Evolutionary conservation across 2,329 filamentous ascomycete species (phyloP).

Genomic region (Seiridium unicorne): DNA sequence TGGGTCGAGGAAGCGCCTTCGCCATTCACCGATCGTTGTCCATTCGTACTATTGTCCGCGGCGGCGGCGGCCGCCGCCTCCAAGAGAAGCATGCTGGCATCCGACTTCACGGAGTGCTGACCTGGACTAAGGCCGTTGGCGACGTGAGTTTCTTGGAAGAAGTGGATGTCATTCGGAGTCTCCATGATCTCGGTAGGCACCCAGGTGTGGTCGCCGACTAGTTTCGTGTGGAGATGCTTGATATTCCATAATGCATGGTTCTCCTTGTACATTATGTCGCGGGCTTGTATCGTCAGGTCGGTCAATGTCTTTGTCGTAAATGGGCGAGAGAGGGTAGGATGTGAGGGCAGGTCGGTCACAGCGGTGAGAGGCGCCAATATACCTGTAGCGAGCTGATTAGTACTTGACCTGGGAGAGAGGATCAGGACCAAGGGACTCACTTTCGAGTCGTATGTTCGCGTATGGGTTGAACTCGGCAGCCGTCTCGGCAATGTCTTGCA

Average conservation of each 20-base stretch:
- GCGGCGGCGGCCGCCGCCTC: slow-evolving; percentile 16
- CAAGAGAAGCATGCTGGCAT: slow-evolving; percentile 15
- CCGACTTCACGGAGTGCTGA: slow-evolving; percentile 19
- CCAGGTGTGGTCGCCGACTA: slow-evolving; percentile 75
- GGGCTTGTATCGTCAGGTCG: slow-evolving; percentile 67
- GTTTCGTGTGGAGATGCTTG: slow-evolving; percentile 68
- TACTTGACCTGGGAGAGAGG: not conserved
- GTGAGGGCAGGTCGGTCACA: slow-evolving; percentile 70
- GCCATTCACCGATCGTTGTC: slow-evolving; percentile 18
- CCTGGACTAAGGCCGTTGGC: slow-evolving; percentile 13
- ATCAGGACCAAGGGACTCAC: slow-evolving; percentile 43
- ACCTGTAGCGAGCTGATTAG: slow-evolving; percentile 40
- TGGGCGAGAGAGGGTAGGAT: slow-evolving; percentile 71
- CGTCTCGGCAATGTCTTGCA: slow-evolving; percentile 58
- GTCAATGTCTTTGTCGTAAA: slow-evolving; percentile 73
- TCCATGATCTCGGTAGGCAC: slow-evolving; percentile 59
- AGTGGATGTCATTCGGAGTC: slow-evolving; percentile 51
- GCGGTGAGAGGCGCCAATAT: slow-evolving; percentile 74
- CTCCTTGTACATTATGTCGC: slow-evolving; percentile 72
- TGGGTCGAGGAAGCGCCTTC: slow-evolving; percentile 11
- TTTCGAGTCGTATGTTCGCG: slow-evolving; percentile 66
- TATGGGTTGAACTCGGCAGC: slow-evolving; percentile 75
- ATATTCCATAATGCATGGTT: slow-evolving; percentile 71
- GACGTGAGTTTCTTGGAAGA: slow-evolving; percentile 49
- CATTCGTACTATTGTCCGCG: slow-evolving; percentile 13